Conservation (phyloP, 1,139 yeast genomes). For the Protomyces arabidopsidicola region DNA sequence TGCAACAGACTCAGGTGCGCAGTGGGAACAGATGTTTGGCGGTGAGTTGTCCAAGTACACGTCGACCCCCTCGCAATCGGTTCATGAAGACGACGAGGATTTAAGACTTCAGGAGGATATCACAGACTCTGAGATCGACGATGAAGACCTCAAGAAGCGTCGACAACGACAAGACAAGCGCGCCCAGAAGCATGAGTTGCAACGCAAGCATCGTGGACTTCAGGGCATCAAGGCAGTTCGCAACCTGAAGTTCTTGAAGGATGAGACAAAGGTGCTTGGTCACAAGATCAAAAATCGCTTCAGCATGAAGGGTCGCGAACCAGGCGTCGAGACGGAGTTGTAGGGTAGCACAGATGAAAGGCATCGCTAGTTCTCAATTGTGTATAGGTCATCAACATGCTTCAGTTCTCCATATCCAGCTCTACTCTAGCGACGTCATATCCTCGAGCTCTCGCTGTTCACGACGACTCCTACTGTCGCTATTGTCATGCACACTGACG, state of each 20-base stretch:
- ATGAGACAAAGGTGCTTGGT: slow-evolving; percentile 21
- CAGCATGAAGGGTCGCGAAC: slow-evolving; percentile 25
- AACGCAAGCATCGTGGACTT: slow-evolving; percentile 19
- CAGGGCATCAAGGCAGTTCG: slow-evolving; percentile 22
- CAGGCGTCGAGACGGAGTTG: slow-evolving; percentile 25
- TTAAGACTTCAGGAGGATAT: slow-evolving; percentile 18
- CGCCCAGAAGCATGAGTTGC: slow-evolving; percentile 19
- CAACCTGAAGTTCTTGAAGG: slow-evolving; percentile 23
- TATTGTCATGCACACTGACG: not conserved
- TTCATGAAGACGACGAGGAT: slow-evolving; percentile 4
- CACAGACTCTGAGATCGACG: slow-evolving; percentile 22
- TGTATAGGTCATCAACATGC: not conserved
- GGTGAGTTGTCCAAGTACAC: slow-evolving; percentile 13
- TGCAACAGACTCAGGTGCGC: slow-evolving; percentile 4
- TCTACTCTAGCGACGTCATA: slow-evolving; percentile 12
- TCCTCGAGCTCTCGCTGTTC: slow-evolving; percentile 13
- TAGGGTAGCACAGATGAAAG: not conserved
- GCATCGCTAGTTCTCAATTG: not conserved
- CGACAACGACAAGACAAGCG: slow-evolving; percentile 21
- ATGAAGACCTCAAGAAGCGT: slow-evolving; percentile 17
- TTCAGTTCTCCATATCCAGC: too few relatives aligned
- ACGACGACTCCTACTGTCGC: not conserved
- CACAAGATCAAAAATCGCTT: slow-evolving; percentile 16
- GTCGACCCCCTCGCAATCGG: slow-evolving; percentile 3
- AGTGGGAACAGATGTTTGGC: slow-evolving; percentile 18